Evolutionary conservation across 352 stramenopile genomes (phyloP), one percentile per base, ranked within the genome.

Genomic region (Thalassiosira ordinaria): DNA sequence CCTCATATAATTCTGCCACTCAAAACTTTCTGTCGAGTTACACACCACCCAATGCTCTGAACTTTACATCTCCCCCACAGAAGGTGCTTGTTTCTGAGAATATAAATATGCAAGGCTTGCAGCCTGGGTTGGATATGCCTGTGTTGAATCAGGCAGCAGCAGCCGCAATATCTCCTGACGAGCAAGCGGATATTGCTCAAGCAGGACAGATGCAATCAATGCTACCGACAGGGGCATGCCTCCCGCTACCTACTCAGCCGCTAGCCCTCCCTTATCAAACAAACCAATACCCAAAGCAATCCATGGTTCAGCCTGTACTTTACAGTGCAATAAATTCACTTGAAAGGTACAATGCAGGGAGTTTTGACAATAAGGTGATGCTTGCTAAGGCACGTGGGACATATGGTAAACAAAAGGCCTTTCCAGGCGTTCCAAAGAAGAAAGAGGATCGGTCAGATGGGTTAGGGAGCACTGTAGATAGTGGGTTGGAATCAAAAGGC

Each of bases 261-360:
- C 0, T 64, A 22, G 14, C 22, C 13, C 51, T 20, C 20, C 47
- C 62, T 2, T 62, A 56, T 62, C 27, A 52, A 20, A 56, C 24
- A 5, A 64, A 73, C 13, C 49, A 37, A 18, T 46, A 59, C 29
- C 37, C 35, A 60, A 65, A 59, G 59, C 37, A 53, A 66, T 47
- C 73, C 29, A 16, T n/a, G 49, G 55, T 75, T 20, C 75, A 73
- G 29, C 72, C 67, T 56, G 60, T 78, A 33, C 29, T 86, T 22
- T 91, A 91, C 52, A 89, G 81, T 69, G 85, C 85, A 18, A 86
- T 91, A 59, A 86, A 82, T 61, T 89, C 81, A 27, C 52, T 91
- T 14, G 85, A 91, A 69, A 82, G 62, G 13, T 78, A 74, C 3
- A 90, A 86, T 69, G 46, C 61, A 27, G 77, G 71, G 1, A 83